A percentile compares a stretch with the other conserved stretches of the same genome.
Evolutionary conservation across 2,329 filamentous ascomycete species (phyloP).

Genomic region (Trichophaea hybrida): DNA sequence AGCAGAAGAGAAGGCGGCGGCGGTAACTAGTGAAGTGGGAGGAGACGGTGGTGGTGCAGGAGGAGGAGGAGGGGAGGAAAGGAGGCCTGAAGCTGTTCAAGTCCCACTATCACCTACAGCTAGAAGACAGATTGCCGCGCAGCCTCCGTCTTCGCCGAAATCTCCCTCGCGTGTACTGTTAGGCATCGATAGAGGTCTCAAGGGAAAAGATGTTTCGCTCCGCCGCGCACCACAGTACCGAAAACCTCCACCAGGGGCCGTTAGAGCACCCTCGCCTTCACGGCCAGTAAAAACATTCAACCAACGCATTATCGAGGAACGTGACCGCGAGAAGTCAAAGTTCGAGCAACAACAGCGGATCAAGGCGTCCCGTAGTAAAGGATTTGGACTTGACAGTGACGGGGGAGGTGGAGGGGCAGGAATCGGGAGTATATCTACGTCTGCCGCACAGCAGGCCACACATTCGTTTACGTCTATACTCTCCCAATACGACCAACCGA

Average conservation of each 20-base stretch:
- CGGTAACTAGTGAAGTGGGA: neutral
- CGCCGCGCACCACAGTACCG: constrained; percentile 45
- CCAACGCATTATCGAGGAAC: constrained; percentile 64
- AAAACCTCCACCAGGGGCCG: constrained; percentile 6
- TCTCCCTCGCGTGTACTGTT: constrained; percentile 69
- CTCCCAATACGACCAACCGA: neutral
- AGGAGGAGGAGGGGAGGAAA: constrained; percentile 35
- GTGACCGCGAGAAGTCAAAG: constrained; percentile 40
- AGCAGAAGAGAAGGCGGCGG: constrained; percentile 35
- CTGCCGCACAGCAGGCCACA: neutral
- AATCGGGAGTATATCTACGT: neutral
- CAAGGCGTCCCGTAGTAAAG: constrained; percentile 39
- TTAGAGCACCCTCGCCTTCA: constrained; percentile 20
- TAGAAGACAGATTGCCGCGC: constrained; percentile 34
- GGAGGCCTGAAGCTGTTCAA: constrained; percentile 40
- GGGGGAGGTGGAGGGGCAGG: neutral
- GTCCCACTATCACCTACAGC: constrained; percentile 64
- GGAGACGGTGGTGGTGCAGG: neutral
- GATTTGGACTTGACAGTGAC: constrained; percentile 40
- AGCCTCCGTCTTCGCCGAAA: constrained; percentile 39
- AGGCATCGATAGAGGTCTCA: constrained; percentile 79
- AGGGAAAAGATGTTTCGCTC: constrained; percentile 67
- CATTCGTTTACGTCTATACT: constrained; percentile 4
- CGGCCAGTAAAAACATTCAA: constrained; percentile 52
- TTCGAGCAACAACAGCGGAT: constrained; percentile 41